phyloP scores from a whole-genome alignment of 2,329 filamentous ascomycete species.

The Trichoderma simmonsii region DNA sequence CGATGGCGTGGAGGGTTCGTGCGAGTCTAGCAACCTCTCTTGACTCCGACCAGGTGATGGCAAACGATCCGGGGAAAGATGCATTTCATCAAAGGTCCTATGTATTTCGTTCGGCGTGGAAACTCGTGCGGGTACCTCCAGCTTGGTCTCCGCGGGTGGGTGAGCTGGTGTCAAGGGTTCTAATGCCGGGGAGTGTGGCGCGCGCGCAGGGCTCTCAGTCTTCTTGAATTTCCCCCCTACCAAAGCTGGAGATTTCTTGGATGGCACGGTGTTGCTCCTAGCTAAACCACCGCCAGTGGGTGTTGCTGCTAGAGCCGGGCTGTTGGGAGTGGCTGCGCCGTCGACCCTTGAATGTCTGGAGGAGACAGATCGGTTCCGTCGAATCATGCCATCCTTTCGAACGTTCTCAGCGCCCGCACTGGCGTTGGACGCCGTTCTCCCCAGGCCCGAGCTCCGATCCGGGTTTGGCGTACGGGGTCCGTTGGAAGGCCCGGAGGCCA shows the following conservation, averaged over 20 bases:
- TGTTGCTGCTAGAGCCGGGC: slow-evolving; percentile 52
- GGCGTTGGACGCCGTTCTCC: slow-evolving; percentile 75
- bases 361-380: slow-evolving; percentile 87
- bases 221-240: slow-evolving; percentile 63
- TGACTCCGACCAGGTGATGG: slow-evolving; percentile 45
- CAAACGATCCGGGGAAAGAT: slow-evolving; percentile 29
- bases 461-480: slow-evolving; percentile 44
- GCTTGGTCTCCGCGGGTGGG: slow-evolving; percentile 18
- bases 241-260: slow-evolving; percentile 77
- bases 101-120: slow-evolving; percentile 31
- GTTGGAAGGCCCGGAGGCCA: slow-evolving; percentile 65
- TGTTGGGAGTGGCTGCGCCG: slow-evolving; percentile 66
- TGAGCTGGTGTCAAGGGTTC: slow-evolving; percentile 39
- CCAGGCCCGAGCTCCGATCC: slow-evolving; percentile 49
- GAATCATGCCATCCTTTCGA: slow-evolving; percentile 72
- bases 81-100: slow-evolving; percentile 27
- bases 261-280: slow-evolving; percentile 87
- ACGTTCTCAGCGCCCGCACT: slow-evolving; percentile 87
- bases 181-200: slow-evolving; percentile 32
- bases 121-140: slow-evolving; percentile 21
- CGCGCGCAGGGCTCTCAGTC: slow-evolving; percentile 28
- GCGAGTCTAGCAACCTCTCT: slow-evolving; percentile 45
- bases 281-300: slow-evolving; percentile 56
- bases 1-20: slow-evolving; percentile 50
- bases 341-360: slow-evolving; percentile 82